Base-by-base conservation (phyloP, 331 rosid genomes). In the Quercus lobata region DNA sequence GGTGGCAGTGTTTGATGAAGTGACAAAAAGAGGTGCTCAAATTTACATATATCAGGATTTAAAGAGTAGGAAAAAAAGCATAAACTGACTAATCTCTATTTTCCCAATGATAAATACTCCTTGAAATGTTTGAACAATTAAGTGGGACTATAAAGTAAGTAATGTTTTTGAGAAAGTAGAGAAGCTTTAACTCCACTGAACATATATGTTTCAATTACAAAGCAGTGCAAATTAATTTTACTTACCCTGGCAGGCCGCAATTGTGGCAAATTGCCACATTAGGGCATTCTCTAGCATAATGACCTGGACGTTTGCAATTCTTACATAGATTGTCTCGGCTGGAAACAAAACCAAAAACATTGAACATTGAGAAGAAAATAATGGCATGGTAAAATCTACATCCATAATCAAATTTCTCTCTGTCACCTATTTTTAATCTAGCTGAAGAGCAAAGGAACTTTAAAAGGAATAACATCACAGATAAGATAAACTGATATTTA, bases 291-390 rank as follows among this genome's bases (percentile, higher is more conserved):
- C 99, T 87, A 34, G 99, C 99, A 90, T 69, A 95, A 86, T 95
- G 99, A 76, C 99, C 99, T 0, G 99, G 99, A 74, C 96, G 91
- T 88, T 93, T 95, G 89, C 99, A 95, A 85, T 95, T 95, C 91
- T 95, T 95, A 91, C 98, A 95, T 77, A 93, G 88, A 86, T 89
- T 89, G 89, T 95, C 99, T 78, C 98, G 96, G 89, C 99, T 91
- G 92, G 80, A 56, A 78, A 71, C 77, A 84, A 69, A 81, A 82
- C 15, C 76, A 76, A 19, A 60, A 49, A 35, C 25, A 68, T 49
- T 32, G n/a, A 19, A 35, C 11, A 10, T 21, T 4, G 8, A 83
- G 66, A 49, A 69, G 60, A 69, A 25, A 52, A 46, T 21, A 69
- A 65, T 46, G 35, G 32, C 41, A 11, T 53, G 63, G 55, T 6